These are phyloP conservation scores for Trichoderma gamsii DNA, from an alignment of 495 filamentous ascomycete genomes.

Conservation along the genomic window DNA sequence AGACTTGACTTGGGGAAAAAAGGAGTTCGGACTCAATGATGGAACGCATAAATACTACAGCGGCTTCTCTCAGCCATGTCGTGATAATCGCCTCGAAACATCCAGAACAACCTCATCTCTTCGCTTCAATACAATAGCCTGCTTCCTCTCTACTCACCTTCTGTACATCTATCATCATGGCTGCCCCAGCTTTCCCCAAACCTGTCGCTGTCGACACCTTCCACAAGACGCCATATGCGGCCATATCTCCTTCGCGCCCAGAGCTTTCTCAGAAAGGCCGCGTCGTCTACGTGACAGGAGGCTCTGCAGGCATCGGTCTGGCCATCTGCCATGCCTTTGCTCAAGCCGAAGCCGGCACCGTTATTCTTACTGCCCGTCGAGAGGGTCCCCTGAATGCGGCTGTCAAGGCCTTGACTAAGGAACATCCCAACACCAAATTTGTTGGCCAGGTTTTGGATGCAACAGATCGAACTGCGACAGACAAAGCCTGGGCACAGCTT, in stretches of 20 bases:
- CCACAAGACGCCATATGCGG: slow-evolving; percentile 38
- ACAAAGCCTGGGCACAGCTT: slow-evolving; percentile 32
- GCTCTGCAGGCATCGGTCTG: slow-evolving; percentile 31
- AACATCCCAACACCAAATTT: slow-evolving; percentile 22
- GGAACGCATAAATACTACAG: background rate
- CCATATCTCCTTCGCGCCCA: slow-evolving; percentile 36
- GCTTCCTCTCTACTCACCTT: background rate
- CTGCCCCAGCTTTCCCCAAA: background rate
- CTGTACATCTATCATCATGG: background rate
- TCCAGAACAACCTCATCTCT: too few species aligned
- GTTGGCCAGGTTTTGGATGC: slow-evolving; percentile 25
- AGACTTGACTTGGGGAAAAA: too few species aligned
- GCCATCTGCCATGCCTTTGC: slow-evolving; percentile 33
- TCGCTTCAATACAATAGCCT: too few species aligned
- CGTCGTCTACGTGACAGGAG: slow-evolving; percentile 45
- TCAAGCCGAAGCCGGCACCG: slow-evolving; percentile 26
- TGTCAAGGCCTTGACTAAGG: slow-evolving; percentile 18
- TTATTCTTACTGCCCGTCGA: slow-evolving; percentile 32
- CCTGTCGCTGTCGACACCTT: slow-evolving; percentile 1
- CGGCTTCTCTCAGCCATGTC: too few species aligned
- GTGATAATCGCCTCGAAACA: too few species aligned
- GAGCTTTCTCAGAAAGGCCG: slow-evolving; percentile 39
- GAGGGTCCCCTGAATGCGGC: slow-evolving; percentile 17
- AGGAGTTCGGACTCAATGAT: too few species aligned
- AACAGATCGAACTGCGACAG: slow-evolving; percentile 20